These are phyloP conservation scores for Entelexis paramagnoliae DNA, from an alignment of 1,139 yeast genomes.

Conservation along the genomic window DNA sequence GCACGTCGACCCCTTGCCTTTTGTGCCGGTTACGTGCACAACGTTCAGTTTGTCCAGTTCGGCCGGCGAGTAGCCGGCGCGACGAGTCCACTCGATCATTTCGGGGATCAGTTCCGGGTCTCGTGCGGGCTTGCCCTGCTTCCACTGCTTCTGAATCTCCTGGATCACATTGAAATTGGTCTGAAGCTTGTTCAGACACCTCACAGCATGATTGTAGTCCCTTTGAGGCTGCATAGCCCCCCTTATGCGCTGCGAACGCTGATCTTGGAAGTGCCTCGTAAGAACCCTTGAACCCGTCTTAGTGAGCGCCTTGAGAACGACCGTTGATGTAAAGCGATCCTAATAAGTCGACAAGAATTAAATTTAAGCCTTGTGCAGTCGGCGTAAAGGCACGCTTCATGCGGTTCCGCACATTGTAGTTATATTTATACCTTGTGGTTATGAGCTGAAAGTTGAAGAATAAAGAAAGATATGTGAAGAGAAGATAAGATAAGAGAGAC, in stretches of 20 bases:
- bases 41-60: slow-evolving; percentile 69
- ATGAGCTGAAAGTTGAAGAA: not conserved
- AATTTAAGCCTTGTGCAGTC: too few species aligned
- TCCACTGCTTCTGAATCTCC: slow-evolving; percentile 51
- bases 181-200: slow-evolving; percentile 75
- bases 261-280: not conserved
- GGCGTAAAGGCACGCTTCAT: too few species aligned
- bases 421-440: not conserved
- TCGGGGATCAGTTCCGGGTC: slow-evolving; percentile 67
- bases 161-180: slow-evolving; percentile 85
- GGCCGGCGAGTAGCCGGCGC: slow-evolving; percentile 57
- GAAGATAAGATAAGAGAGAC: not conserved
- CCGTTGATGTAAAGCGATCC: too few species aligned
- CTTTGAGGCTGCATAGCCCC: slow-evolving; percentile 7
- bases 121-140: slow-evolving; percentile 41
- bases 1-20: slow-evolving; percentile 97
- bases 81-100: slow-evolving; percentile 80
- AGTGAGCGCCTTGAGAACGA: too few species aligned
- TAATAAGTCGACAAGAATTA: too few species aligned
- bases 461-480: not conserved
- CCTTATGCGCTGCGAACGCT: not conserved
- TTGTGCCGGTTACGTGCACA: slow-evolving; percentile 92
- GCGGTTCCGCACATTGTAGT: too few species aligned
- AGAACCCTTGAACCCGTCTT: not conserved
- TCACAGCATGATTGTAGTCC: slow-evolving; percentile 45